Percentiles rank a stretch among this genome's conserved stretches.
These are phyloP conservation scores for Epichloe gansuensis DNA, from an alignment of 2,329 filamentous ascomycete genomes.

Conservation along the genomic window DNA sequence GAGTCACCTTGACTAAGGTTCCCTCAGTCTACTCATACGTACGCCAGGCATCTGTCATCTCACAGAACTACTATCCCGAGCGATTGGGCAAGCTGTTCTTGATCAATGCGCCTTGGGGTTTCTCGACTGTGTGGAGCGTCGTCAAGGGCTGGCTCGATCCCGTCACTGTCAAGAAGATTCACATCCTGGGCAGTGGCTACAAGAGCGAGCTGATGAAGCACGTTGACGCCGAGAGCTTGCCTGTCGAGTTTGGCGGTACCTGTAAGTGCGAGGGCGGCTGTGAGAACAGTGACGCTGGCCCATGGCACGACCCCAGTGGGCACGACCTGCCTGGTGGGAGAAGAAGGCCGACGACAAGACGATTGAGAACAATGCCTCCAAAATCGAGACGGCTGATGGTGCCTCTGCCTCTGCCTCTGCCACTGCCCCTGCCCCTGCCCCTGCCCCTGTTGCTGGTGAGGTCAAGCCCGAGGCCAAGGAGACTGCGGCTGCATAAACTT, in stretches of 20 bases:
- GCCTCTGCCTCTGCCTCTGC: slow-evolving; percentile 10
- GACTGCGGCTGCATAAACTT: slow-evolving; percentile 7
- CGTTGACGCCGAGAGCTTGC: slow-evolving; percentile 81
- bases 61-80: slow-evolving; percentile 98
- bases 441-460: slow-evolving; percentile 19
- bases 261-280: slow-evolving; percentile 80
- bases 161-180: slow-evolving; percentile 92
- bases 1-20: slow-evolving; percentile 72
- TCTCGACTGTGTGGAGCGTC: slow-evolving; percentile 71
- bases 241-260: slow-evolving; percentile 69
- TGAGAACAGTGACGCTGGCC: slow-evolving; percentile 75
- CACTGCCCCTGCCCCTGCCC: slow-evolving; percentile 8
- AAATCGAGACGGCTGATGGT: slow-evolving; percentile 23
- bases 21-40: slow-evolving; percentile 83
- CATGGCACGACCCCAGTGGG: slow-evolving; percentile 65
- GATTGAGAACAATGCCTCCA: slow-evolving; percentile 29
- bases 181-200: slow-evolving; percentile 73
- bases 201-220: slow-evolving; percentile 74
- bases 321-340: slow-evolving; percentile 53
- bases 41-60: slow-evolving; percentile 72
- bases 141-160: slow-evolving; percentile 94
- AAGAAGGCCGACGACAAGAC: slow-evolving; percentile 27
- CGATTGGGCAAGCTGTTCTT: slow-evolving; percentile 90
- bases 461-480: slow-evolving; percentile 21
- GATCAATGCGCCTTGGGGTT: slow-evolving; percentile 97